These are phyloP conservation scores for Cyclanthera cordifolia DNA, from an alignment of 306 rosid genomes.

Conservation along the genomic window DNA sequence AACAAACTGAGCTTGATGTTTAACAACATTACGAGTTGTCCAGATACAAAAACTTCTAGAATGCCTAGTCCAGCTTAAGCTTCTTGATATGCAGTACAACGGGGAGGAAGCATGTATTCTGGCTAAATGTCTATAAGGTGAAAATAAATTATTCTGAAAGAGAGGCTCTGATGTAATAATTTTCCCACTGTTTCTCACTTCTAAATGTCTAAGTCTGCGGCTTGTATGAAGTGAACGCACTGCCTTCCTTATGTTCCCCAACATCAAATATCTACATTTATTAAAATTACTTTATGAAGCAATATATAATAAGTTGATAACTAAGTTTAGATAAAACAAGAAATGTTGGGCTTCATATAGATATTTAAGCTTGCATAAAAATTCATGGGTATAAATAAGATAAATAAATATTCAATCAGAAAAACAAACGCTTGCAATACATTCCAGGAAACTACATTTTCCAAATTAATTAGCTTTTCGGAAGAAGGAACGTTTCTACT, in stretches of 20 bases:
- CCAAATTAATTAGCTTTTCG: no score
- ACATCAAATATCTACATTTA: conserved; percentile 64
- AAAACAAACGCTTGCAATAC: background rate
- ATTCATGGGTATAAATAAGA: background rate
- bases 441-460: background rate
- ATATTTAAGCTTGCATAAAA: background rate
- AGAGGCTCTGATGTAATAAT: conserved; percentile 32
- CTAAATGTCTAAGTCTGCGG: conserved; percentile 24
- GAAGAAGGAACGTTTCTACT: no score
- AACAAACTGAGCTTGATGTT: conserved; percentile 41
- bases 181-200: conserved; percentile 37
- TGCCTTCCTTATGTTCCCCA: conserved; percentile 40
- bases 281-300: conserved; percentile 16
- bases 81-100: conserved; percentile 29
- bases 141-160: conserved; percentile 34
- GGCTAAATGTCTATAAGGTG: conserved; percentile 27
- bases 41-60: conserved; percentile 31
- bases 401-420: background rate
- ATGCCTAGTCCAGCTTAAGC: conserved; percentile 17
- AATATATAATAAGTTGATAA: background rate
- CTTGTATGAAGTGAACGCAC: conserved; percentile 30
- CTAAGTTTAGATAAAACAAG: background rate
- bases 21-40: conserved; percentile 33
- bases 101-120: conserved; percentile 32
- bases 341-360: background rate